phyloP scores from a whole-genome alignment of 495 filamentous ascomycete genomes.

The Hypoxylon fuscum region DNA sequence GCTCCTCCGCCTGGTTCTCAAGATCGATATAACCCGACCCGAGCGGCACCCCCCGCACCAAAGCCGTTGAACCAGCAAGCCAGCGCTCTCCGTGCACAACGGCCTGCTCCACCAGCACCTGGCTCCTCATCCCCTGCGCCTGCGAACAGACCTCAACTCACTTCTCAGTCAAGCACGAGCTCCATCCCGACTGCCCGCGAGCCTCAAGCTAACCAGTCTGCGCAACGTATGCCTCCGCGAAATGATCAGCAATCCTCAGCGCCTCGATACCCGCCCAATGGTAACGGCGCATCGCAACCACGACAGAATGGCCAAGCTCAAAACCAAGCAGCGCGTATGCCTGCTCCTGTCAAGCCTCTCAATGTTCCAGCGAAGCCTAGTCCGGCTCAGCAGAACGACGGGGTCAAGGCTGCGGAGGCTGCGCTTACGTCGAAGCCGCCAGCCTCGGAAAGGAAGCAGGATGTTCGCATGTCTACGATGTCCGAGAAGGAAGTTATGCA shows the following conservation, averaged over 20 bases:
- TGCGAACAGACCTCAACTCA: constrained; percentile 49
- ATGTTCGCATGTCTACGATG: constrained; percentile 97
- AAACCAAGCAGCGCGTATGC: constrained; percentile 64
- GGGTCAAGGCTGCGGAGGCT: constrained; percentile 81
- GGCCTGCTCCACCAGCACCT: constrained; percentile 62
- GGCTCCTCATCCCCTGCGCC: constrained; percentile 32
- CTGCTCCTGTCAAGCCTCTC: constrained; percentile 83
- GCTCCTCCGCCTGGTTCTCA: constrained; percentile 59
- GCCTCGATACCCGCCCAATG: constrained; percentile 52
- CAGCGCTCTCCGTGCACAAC: constrained; percentile 59
- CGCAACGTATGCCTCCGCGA: constrained; percentile 39
- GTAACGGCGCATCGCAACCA: constrained; percentile 39
- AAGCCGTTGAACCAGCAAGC: constrained; percentile 58
- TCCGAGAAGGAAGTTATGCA: constrained; percentile 96
- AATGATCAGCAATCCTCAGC: constrained; percentile 32
- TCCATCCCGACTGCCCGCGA: constrained; percentile 34
- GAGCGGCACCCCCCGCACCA: constrained; percentile 71
- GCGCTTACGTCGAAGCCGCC: constrained; percentile 79
- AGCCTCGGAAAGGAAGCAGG: constrained; percentile 74
- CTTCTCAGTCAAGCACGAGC: constrained; percentile 53
- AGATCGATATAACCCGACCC: constrained; percentile 83
- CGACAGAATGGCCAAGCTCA: constrained; percentile 51
- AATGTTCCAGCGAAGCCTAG: constrained; percentile 87
- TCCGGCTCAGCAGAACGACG: constrained; percentile 62
- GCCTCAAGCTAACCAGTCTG: constrained; percentile 31